phyloP scores from a whole-genome alignment of 495 filamentous ascomycete species.

The Penicillium dipodomyicola region DNA sequence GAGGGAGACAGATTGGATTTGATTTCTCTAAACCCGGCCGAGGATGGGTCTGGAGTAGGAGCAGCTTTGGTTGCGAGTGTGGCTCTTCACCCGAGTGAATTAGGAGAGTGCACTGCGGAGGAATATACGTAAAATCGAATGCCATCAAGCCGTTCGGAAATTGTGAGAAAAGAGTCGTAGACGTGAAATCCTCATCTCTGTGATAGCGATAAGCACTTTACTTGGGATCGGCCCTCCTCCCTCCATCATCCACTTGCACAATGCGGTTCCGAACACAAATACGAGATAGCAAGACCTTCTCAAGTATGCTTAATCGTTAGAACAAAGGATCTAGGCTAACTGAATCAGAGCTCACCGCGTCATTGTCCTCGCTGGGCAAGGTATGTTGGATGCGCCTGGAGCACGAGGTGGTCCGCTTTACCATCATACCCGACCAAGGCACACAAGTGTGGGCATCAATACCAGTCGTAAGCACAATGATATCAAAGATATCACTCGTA shows the following conservation, averaged over 20 bases:
- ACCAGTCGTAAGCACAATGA: conserved; percentile 52
- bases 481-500: neutral
- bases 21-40: conserved; percentile 28
- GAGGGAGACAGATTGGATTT: conserved; percentile 19
- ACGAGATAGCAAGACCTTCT: conserved; percentile 77
- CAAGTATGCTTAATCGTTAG: conserved; percentile 54
- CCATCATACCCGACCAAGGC: conserved; percentile 87
- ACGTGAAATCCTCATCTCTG: neutral
- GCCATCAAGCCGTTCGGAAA: neutral
- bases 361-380: conserved; percentile 82
- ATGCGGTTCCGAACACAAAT: conserved; percentile 85
- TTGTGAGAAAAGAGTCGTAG: neutral
- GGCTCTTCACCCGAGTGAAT: conserved; percentile 10
- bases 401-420: conserved; percentile 83
- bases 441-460: conserved; percentile 87
- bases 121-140: neutral
- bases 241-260: conserved; percentile 17
- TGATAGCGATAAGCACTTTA: conserved; percentile 26
- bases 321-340: conserved; percentile 1
- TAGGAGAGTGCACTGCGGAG: neutral
- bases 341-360: conserved; percentile 71
- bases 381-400: conserved; percentile 92
- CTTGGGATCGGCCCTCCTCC: neutral
- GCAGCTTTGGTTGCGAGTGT: conserved; percentile 34
- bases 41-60: conserved; percentile 36